Base-by-base conservation (phyloP, 495 filamentous ascomycete species). In the Tuber borchii region DNA sequence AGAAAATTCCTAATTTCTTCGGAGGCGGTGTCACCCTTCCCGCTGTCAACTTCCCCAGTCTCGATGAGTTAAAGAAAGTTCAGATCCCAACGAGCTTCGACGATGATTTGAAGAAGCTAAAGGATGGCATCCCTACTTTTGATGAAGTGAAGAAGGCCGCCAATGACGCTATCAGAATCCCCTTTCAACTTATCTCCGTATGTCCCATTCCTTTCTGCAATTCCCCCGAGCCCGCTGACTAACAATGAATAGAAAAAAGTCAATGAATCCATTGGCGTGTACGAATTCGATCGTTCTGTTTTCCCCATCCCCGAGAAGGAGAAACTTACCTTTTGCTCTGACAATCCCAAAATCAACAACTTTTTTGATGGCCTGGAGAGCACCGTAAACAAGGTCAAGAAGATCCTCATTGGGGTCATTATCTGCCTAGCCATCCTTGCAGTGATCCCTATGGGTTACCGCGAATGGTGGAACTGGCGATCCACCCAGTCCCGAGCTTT, bases 241-340 rank as follows among this genome's bases (percentile, higher is more conserved):
- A 73, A 81, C 31, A 4, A 37, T 34, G 19, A 26, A 83, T 91
- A 93, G 85, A 85, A 90, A 69, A 84, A 91, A 61, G 86, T 98
- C 74, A 90, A 92, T 72, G 82, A 87, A 9, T 88, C 86, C 34
- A 86, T 95, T 79, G 87, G 88, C 26, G 87, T 84, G 65, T 97
- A 93, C 86, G 85, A 83, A 45, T 96, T 98, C 82, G 89, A 98
- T 83, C 87, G 90, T 12, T 88, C 88, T 19, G 81, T 92, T 6
- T 92, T 99, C 75, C 92, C 93, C 0, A 86, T 97, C 12, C 93
- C 96, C 1, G 79, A 89, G 76, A 97, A 96, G 84, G 87, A 95
- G 82, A 85, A 89, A 31, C 85, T 99, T 51, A 90, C 88, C 12
- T 99, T 99, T 86, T 99, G 95, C 86, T 91, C 93, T 45, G 87